phyloP scores from a whole-genome alignment of 352 stramenopile genomes.

The Phytophthora citrophthora region DNA sequence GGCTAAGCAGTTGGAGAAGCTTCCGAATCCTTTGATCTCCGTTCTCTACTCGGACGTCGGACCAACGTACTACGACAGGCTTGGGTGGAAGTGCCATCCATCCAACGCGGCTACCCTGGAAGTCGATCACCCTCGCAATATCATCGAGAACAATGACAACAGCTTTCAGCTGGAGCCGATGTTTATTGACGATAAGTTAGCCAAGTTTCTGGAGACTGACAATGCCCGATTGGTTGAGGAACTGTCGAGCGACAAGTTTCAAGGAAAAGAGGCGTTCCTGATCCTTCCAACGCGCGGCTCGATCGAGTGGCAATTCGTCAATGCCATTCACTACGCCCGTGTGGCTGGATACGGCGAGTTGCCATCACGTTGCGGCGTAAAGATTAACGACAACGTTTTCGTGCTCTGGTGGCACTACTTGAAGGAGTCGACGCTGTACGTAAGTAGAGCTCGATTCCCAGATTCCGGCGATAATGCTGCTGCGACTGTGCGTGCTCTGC shows the following conservation, averaged over 20 bases:
- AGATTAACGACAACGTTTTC: slow-evolving; percentile 51
- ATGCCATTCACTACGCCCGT: slow-evolving; percentile 48
- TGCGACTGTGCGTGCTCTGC: slow-evolving; percentile 20
- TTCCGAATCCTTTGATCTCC: slow-evolving; percentile 39
- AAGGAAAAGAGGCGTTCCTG: slow-evolving; percentile 42
- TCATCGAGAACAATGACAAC: not conserved
- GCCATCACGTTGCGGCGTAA: slow-evolving; percentile 43
- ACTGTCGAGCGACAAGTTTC: slow-evolving; percentile 30
- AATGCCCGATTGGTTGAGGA: slow-evolving; percentile 40
- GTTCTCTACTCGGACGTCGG: slow-evolving; percentile 66
- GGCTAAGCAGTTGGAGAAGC: slow-evolving; percentile 29
- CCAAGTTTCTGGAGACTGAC: slow-evolving; percentile 47
- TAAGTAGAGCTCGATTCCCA: slow-evolving; percentile 50
- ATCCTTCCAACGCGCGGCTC: slow-evolving; percentile 49
- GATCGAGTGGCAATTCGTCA: slow-evolving; percentile 63
- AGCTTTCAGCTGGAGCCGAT: slow-evolving; percentile 23
- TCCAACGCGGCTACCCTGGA: slow-evolving; percentile 44
- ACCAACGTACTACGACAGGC: slow-evolving; percentile 53
- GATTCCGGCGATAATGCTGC: slow-evolving; percentile 14
- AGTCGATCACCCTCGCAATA: slow-evolving; percentile 22
- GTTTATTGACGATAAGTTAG: slow-evolving; percentile 38
- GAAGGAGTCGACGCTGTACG: slow-evolving; percentile 59
- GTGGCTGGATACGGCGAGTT: slow-evolving; percentile 35
- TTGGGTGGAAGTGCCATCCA: slow-evolving; percentile 55
- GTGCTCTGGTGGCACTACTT: slow-evolving; percentile 62